Percentiles rank a stretch among this genome's conserved stretches.
Evolutionary conservation across 139 green algal species (phyloP).

Genomic region (Chlamydomonas sp.): DNA sequence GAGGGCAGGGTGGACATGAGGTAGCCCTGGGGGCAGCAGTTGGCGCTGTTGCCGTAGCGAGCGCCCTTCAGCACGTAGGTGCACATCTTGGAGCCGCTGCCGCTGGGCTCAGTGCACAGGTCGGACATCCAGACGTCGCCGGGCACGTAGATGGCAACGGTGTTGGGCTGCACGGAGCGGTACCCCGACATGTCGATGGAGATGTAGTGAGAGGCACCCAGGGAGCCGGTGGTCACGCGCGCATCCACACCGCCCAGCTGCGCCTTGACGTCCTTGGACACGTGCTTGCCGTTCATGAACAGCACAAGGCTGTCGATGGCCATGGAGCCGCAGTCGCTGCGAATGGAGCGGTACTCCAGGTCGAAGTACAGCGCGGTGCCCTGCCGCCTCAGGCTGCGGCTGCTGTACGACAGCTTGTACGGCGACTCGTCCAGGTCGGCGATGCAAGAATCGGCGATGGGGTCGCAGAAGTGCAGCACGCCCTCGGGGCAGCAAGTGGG

Average conservation of each 20-base stretch:
- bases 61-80: slow-evolving; percentile 17
- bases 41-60: neutral
- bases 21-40: slow-evolving; percentile 34
- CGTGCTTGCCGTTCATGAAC: neutral
- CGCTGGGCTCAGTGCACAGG: slow-evolving; percentile 26
- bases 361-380: slow-evolving; percentile 12
- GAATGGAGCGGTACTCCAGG: slow-evolving; percentile 3
- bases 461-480: slow-evolving; percentile 36
- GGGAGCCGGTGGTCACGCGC: neutral
- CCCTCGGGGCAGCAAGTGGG: slow-evolving; percentile 55
- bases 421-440: slow-evolving; percentile 23
- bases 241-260: neutral
- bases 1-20: slow-evolving; percentile 9
- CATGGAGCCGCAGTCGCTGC: slow-evolving; percentile 21
- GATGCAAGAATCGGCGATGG: slow-evolving; percentile 4
- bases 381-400: neutral
- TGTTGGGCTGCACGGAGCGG: slow-evolving; percentile 16
- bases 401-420: slow-evolving; percentile 36
- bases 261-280: neutral
- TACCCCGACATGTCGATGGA: slow-evolving; percentile 31
- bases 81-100: slow-evolving; percentile 16
- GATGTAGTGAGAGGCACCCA: slow-evolving; percentile 5
- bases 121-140: slow-evolving; percentile 22
- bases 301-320: slow-evolving; percentile 35
- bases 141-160: slow-evolving; percentile 1